Percentiles rank a stretch among this genome's conserved stretches.
Evolutionary conservation across 768 basidiomycete species (phyloP).

Genomic region (Lactarius sanguifluus): DNA sequence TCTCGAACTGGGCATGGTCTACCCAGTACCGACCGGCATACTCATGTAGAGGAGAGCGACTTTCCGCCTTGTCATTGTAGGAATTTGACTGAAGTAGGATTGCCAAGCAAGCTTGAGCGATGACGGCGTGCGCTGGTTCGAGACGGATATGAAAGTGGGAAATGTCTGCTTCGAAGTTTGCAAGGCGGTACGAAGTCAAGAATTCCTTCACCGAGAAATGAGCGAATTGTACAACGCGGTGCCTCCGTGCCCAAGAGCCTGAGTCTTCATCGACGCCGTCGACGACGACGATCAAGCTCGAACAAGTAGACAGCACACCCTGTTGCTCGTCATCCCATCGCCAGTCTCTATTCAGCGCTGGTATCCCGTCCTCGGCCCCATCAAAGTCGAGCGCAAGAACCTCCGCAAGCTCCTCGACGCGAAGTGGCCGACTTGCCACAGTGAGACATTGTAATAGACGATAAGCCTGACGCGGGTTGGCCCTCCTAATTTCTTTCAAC

Average conservation of each 20-base stretch:
- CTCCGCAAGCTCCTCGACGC: neutral
- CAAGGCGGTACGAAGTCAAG: slow-evolving; percentile 3
- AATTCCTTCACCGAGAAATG: slow-evolving; percentile 2
- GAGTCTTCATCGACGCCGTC: neutral
- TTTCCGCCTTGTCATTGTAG: neutral
- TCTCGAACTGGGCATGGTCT: neutral
- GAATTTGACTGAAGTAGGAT: neutral
- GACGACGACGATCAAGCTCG: neutral
- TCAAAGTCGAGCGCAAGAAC: neutral
- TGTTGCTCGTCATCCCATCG: neutral
- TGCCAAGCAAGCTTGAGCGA: neutral
- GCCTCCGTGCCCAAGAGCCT: no score
- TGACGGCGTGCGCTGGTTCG: neutral
- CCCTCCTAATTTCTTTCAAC: neutral
- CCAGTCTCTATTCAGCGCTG: neutral
- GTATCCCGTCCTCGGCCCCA: neutral
- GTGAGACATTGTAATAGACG: neutral
- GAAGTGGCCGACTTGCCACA: neutral
- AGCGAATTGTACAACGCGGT: neutral
- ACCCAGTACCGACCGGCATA: neutral
- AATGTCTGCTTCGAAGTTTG: no score
- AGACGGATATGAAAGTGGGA: neutral
- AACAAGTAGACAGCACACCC: neutral
- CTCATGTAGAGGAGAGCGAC: neutral
- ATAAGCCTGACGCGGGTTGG: neutral